Evolutionary conservation across 805 yeast genomes (phyloP).

Genomic region (Suhomyces faveliae): DNA sequence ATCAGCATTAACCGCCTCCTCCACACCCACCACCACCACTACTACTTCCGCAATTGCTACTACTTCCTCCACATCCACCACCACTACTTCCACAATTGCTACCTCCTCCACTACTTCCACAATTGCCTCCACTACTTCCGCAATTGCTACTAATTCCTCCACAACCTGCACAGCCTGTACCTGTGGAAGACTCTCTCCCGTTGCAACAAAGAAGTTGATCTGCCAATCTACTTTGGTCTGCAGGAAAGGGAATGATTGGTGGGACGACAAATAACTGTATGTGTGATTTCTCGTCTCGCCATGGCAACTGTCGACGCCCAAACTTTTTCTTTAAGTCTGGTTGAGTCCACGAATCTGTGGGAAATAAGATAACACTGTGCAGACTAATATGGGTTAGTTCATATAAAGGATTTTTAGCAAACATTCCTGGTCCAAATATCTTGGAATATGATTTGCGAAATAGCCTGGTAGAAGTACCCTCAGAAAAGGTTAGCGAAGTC

Average conservation of each 20-base stretch:
- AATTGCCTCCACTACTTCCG: too few relatives aligned
- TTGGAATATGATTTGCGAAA: conserved; percentile 3
- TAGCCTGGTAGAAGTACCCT: conserved; percentile 6
- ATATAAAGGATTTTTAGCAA: conserved; percentile 3
- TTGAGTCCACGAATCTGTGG: conserved; percentile 3
- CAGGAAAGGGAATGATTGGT: conserved; percentile 8
- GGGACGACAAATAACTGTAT: conserved; percentile 11
- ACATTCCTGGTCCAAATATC: background rate
- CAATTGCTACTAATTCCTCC: too few relatives aligned
- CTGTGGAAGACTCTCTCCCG: too few relatives aligned
- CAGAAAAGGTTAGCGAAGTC: conserved; percentile 6
- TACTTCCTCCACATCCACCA: too few relatives aligned
- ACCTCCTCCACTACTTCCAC: too few relatives aligned
- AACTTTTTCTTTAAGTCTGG: conserved; percentile 6
- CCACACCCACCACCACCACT: too few relatives aligned
- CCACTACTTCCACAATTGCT: too few relatives aligned
- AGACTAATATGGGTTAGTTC: conserved; percentile 15
- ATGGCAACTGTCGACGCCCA: conserved; percentile 3
- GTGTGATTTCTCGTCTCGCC: background rate
- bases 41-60: too few relatives aligned
- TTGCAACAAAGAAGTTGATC: too few relatives aligned
- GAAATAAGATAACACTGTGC: conserved; percentile 13
- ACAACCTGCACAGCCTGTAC: too few relatives aligned
- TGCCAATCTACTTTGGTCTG: too few relatives aligned
- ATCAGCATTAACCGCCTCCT: too few relatives aligned